These are phyloP conservation scores for Monosporozyma solicola DNA, from an alignment of 805 yeast species.

Conservation along the genomic window DNA sequence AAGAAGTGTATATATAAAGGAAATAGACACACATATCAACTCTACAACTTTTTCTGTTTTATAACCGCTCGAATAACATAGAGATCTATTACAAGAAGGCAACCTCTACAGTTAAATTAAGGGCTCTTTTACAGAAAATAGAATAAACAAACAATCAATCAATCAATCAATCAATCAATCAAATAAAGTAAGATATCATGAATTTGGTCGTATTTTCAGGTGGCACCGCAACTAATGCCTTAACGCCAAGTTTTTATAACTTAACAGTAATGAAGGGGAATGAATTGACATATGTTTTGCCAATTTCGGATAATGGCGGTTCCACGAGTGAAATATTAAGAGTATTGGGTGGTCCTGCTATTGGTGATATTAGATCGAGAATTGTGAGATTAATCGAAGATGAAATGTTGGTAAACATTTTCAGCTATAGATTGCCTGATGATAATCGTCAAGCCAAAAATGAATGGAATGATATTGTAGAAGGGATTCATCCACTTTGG, in stretches of 20 bases:
- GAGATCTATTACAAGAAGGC: neutral
- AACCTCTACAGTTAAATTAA: neutral
- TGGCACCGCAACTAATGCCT: constrained; percentile 80
- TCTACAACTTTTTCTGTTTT: neutral
- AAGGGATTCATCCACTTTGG: constrained; percentile 73
- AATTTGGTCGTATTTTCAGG: constrained; percentile 50
- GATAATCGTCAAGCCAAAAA: constrained; percentile 40
- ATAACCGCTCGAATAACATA: neutral
- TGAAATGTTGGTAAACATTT: constrained; percentile 31
- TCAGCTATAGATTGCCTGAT: constrained; percentile 24
- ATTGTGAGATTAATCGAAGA: constrained; percentile 64
- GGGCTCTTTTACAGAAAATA: neutral
- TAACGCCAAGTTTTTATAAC: constrained; percentile 49
- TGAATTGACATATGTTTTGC: constrained; percentile 48
- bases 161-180: neutral
- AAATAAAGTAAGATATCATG: constrained; percentile 9
- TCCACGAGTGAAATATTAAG: constrained; percentile 83
- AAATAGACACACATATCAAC: no score
- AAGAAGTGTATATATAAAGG: no score
- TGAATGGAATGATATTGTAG: constrained; percentile 74
- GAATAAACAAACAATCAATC: neutral
- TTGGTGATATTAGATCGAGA: constrained; percentile 84
- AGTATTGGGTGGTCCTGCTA: constrained; percentile 89
- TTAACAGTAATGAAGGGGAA: constrained; percentile 29
- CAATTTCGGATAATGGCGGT: constrained; percentile 90